Percentiles rank a stretch among this genome's conserved stretches.
Evolutionary conservation across 2,329 filamentous ascomycete genomes (phyloP).

Genomic region (Aspergillus neotritici): DNA sequence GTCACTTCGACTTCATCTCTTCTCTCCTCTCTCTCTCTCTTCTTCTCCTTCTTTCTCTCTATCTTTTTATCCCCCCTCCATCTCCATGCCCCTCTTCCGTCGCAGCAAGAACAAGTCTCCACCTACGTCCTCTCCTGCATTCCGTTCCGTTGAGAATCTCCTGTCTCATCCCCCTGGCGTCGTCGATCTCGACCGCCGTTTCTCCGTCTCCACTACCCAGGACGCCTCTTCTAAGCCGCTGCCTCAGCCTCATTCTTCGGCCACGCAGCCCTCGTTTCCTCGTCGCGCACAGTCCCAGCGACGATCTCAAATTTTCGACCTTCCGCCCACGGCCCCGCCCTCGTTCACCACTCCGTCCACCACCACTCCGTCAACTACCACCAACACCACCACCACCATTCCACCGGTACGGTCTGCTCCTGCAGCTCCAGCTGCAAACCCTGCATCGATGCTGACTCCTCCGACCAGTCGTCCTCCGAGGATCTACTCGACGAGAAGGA

Average conservation of each 20-base stretch:
- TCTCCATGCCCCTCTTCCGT: slow-evolving; percentile 21
- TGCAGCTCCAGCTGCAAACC: slow-evolving; percentile 3
- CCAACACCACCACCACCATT: slow-evolving; percentile 12
- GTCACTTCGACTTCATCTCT: neutral
- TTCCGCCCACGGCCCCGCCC: slow-evolving; percentile 6
- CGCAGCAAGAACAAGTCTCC: slow-evolving; percentile 18
- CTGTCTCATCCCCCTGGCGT: neutral
- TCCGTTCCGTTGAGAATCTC: slow-evolving; percentile 19
- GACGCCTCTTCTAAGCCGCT: neutral
- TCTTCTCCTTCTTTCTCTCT: slow-evolving; percentile 1
- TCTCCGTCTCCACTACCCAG: slow-evolving; percentile 10
- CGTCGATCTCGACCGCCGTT: slow-evolving; percentile 7
- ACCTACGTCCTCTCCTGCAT: slow-evolving; percentile 10
- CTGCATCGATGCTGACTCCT: slow-evolving; percentile 19
- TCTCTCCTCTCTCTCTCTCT: slow-evolving; percentile 2
- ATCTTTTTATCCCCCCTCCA: neutral
- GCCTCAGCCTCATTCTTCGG: slow-evolving; percentile 1
- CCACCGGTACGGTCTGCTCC: slow-evolving; percentile 8
- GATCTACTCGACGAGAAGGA: slow-evolving; percentile 14
- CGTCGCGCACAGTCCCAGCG: no score
- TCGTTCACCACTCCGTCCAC: slow-evolving; percentile 6
- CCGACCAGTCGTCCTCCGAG: slow-evolving; percentile 17
- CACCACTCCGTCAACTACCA: slow-evolving; percentile 1
- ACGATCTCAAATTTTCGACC: neutral
- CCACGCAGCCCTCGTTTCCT: neutral